Evolutionary conservation across 2,329 filamentous ascomycete species (phyloP).

Genomic region (Hypoxylon sp.): DNA sequence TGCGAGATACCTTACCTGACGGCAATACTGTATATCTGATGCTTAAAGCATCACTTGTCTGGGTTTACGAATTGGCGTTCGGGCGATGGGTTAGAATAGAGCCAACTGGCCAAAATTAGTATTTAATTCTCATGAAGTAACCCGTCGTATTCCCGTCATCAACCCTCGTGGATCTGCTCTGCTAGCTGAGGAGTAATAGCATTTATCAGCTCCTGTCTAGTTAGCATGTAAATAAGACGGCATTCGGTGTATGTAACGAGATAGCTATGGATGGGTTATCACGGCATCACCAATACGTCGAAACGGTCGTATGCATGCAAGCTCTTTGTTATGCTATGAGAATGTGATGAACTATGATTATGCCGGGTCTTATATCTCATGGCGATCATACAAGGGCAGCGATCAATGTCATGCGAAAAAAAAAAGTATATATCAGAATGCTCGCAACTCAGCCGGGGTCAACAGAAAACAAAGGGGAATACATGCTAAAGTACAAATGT

Average conservation of each 20-base stretch:
- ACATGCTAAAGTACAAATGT: constrained; percentile 47
- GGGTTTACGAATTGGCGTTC: constrained; percentile 18
- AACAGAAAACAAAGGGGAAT: constrained; percentile 46
- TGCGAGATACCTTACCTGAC: not conserved
- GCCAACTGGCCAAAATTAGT: constrained; percentile 4
- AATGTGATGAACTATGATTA: constrained; percentile 3
- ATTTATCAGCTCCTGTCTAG: not conserved
- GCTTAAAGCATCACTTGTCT: constrained; percentile 3
- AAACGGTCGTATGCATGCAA: constrained; percentile 7
- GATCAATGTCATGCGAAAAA: constrained; percentile 28
- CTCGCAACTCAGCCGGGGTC: constrained; percentile 22
- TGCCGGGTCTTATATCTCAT: constrained; percentile 10
- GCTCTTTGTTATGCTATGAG: not conserved
- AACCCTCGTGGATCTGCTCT: not conserved
- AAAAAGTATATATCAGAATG: constrained; percentile 43
- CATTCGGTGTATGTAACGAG: not conserved
- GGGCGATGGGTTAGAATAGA: constrained; percentile 22
- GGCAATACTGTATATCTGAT: constrained; percentile 18
- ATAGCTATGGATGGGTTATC: not conserved
- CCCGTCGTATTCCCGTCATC: not conserved
- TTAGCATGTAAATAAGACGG: not conserved
- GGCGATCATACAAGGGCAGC: constrained; percentile 21
- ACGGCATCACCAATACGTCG: not conserved
- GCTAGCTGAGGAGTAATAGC: not conserved
- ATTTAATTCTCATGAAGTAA: constrained; percentile 8